Conservation (phyloP, 208 protist genomes). For the Trypanosoma melophagium region DNA sequence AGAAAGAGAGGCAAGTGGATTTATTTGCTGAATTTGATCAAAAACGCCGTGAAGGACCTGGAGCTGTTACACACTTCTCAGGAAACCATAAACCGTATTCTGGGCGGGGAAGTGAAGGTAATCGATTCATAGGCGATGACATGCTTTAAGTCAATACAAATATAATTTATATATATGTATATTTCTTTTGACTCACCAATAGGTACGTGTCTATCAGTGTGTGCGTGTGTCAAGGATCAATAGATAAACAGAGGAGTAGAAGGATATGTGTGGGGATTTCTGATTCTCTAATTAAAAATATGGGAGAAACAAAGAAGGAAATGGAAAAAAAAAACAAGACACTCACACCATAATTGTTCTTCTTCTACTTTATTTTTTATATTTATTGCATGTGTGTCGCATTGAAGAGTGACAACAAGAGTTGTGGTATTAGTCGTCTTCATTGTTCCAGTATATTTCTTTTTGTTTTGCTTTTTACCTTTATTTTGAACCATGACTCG, state of each 20-base stretch:
- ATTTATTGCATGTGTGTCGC: neutral
- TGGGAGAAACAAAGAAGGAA: neutral
- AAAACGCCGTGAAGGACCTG: neutral
- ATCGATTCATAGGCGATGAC: conserved; percentile 42
- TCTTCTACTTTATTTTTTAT: conserved; percentile 11
- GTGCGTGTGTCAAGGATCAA: neutral
- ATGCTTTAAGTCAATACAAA: conserved; percentile 26
- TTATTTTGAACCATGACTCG: too few species aligned
- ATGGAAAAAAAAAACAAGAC: neutral
- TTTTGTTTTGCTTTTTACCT: too few species aligned
- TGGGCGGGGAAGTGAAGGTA: conserved; percentile 43
- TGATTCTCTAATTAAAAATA: neutral
- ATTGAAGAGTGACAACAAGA: too few species aligned
- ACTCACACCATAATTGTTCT: too few species aligned
- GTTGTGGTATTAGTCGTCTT: too few species aligned
- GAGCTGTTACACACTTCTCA: conserved; percentile 9
- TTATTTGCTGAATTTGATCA: conserved; percentile 5
- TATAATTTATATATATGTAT: conserved; percentile 1
- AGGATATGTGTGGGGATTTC: neutral
- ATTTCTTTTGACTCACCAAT: neutral
- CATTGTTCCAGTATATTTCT: too few species aligned
- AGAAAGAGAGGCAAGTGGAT: neutral
- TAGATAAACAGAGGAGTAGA: conserved; percentile 1
- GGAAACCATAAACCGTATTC: conserved; percentile 32
- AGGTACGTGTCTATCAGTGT: too few species aligned